Evolutionary conservation across 805 yeast species (phyloP), one percentile per base, ranked within the genome.

Genomic region (Yarrowia sp.): DNA sequence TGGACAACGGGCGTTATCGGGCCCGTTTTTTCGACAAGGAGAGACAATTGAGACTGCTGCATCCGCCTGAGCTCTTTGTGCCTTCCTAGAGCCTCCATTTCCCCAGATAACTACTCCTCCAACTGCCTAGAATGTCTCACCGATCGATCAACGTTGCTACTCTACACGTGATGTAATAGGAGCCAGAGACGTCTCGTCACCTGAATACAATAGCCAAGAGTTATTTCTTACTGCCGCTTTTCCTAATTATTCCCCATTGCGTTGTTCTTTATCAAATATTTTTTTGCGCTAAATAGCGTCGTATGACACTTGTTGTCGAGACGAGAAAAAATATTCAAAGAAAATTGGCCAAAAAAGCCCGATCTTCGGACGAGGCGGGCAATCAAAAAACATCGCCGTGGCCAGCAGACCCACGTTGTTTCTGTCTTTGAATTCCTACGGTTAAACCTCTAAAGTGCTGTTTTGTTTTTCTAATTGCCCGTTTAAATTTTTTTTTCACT

Each of bases 401-500:
- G 29, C 29, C 29, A 2, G 29, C 29, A 9, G 29, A 9, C 12
- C 42, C 16, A 12, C 24, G 16, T 6, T 22, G 18, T 14, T 14
- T 6, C 8, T n/a, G 29, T 22, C 29, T 39, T 8, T n/a, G 18
- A 22, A 31, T n/a, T 24, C 29, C 29, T 29, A 12, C 9, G 8
- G 4, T 41, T 22, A 22, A 24, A 24, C 29, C 29, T 24, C 32
- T n/a, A 9, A 32, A 42, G 22, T 2, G 21, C 27, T 16, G 31
- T 16, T 42, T 25, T 25, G 47, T 7, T 25, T 24, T 25, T 42
- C 47, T 10, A 32, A 24, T n/a, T 25, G 6, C 31, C 19, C 6
- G 22, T 27, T 44, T 25, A 9, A 44, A 44, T 44, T 27, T 44
- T 44, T 44, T 44, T 44, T 29, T 31, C 49, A 44, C 35, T 44